A percentile compares a stretch with the other conserved stretches of the same genome.
phyloP scores from a whole-genome alignment of 108 stramenopile genomes.

The Skeletonema costatum region DNA sequence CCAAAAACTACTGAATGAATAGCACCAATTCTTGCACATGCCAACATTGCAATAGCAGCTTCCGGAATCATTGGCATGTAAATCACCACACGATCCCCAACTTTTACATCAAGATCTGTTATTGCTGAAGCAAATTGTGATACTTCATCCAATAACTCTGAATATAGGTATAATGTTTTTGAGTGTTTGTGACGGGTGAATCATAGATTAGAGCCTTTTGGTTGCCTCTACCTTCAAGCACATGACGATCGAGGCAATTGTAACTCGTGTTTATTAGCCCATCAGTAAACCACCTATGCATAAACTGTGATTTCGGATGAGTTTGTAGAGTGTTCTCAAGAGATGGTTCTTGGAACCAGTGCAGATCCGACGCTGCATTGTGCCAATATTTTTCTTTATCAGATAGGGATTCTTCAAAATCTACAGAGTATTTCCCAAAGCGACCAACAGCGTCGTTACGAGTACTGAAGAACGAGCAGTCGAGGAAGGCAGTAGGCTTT shows the following conservation, averaged over 20 bases:
- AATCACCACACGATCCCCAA: conserved; percentile 77
- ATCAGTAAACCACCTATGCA: conserved; percentile 53
- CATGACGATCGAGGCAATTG: conserved; percentile 77
- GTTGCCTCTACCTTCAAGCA: conserved; percentile 56
- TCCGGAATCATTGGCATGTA: conserved; percentile 91
- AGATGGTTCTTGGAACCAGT: neutral
- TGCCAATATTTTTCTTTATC: conserved; percentile 1
- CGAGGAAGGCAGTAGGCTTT: neutral
- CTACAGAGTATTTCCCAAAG: neutral
- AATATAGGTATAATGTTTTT: conserved; percentile 60
- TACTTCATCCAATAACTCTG: conserved; percentile 66
- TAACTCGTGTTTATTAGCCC: conserved; percentile 70
- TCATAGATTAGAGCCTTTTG: conserved; percentile 69
- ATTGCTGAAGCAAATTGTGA: conserved; percentile 55
- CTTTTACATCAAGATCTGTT: conserved; percentile 52
- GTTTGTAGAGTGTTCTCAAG: conserved; percentile 4
- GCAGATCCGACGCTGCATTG: neutral
- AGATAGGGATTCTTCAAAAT: neutral
- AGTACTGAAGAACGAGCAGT: neutral
- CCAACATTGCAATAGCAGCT: conserved; percentile 77
- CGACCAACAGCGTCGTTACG: neutral
- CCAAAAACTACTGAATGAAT: conserved; percentile 89
- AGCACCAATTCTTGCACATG: conserved; percentile 80
- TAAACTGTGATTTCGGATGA: neutral
- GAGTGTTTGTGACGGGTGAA: conserved; percentile 55